A percentile compares a stretch with the other conserved stretches of the same genome.
Conservation (phyloP, 176 grass and related monocot species). For the Lolium multiflorum region DNA sequence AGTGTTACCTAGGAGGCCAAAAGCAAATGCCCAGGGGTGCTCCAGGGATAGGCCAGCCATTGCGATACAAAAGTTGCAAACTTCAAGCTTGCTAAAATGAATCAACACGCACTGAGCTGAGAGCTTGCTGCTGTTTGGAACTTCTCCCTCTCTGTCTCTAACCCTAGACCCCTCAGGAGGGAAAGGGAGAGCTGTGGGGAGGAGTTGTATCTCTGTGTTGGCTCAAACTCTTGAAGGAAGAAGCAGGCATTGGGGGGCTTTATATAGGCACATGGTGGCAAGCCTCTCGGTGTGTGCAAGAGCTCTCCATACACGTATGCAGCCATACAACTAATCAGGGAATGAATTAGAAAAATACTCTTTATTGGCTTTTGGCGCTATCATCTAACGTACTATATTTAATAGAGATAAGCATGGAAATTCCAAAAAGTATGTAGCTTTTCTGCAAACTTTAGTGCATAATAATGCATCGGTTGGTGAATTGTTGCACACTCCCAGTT, state of each 20-base stretch:
- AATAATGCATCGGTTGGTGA: constrained; percentile 26
- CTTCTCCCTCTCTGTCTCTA: constrained; percentile 40
- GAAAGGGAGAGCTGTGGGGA: constrained; percentile 48
- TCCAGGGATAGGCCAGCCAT: constrained; percentile 69
- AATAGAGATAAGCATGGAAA: constrained; percentile 27
- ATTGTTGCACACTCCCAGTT: constrained; percentile 24
- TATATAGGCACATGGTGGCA: constrained; percentile 44
- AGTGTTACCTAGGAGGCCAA: constrained; percentile 79
- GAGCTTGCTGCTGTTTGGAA: not conserved
- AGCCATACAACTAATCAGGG: not conserved
- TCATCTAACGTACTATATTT: not conserved
- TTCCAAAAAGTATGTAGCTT: constrained; percentile 31
- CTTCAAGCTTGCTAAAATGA: constrained; percentile 21
- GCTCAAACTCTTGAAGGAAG: constrained; percentile 41
- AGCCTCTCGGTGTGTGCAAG: not conserved
- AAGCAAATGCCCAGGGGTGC: constrained; percentile 69
- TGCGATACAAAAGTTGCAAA: constrained; percentile 26
- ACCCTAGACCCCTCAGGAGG: constrained; percentile 40
- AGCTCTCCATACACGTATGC: not conserved
- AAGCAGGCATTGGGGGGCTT: not conserved
- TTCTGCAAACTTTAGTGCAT: constrained; percentile 31
- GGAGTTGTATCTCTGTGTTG: constrained; percentile 36
- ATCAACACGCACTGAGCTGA: not conserved
- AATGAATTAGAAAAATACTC: not conserved
- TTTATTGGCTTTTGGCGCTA: constrained; percentile 16